Conservation (phyloP, 768 basidiomycete genomes). For the Scleroderma citrinum region DNA sequence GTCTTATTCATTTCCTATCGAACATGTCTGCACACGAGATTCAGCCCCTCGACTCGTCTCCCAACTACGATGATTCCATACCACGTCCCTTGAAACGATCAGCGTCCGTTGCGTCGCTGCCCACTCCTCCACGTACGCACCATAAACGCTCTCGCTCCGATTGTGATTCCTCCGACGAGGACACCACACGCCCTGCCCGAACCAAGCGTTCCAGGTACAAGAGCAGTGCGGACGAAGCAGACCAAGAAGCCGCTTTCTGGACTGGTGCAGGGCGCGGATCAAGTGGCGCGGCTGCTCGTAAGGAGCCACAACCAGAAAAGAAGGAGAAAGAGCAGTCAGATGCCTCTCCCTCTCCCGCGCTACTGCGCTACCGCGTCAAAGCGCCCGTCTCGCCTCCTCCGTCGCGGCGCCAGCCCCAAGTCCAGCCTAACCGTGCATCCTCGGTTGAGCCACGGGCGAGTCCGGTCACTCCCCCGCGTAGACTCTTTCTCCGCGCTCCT, state of each 20-base stretch:
- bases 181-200: conserved; percentile 7
- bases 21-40: conserved; percentile 26
- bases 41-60: conserved; percentile 27
- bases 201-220: conserved; percentile 12
- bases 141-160: conserved; percentile 42
- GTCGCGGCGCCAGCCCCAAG: conserved; percentile 43
- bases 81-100: conserved; percentile 51
- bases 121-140: conserved; percentile 59
- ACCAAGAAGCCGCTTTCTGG: conserved; percentile 38
- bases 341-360: conserved; percentile 32
- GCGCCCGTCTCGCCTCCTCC: conserved; percentile 63
- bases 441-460: conserved; percentile 17
- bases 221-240: conserved; percentile 20
- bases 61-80: conserved; percentile 9
- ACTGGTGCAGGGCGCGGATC: conserved; percentile 10
- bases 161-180: conserved; percentile 33
- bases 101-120: conserved; percentile 57
- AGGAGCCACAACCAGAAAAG: conserved; percentile 3
- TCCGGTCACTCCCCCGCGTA: conserved; percentile 22
- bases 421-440: conserved; percentile 22
- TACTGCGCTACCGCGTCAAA: conserved; percentile 28
- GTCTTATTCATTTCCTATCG: background rate
- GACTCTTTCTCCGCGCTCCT: conserved; percentile 14
- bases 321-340: conserved; percentile 9
- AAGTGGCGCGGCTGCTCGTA: conserved; percentile 20